These are phyloP conservation scores for Thielaviopsis populi DNA, from an alignment of 2,329 filamentous ascomycete species.

Conservation along the genomic window DNA sequence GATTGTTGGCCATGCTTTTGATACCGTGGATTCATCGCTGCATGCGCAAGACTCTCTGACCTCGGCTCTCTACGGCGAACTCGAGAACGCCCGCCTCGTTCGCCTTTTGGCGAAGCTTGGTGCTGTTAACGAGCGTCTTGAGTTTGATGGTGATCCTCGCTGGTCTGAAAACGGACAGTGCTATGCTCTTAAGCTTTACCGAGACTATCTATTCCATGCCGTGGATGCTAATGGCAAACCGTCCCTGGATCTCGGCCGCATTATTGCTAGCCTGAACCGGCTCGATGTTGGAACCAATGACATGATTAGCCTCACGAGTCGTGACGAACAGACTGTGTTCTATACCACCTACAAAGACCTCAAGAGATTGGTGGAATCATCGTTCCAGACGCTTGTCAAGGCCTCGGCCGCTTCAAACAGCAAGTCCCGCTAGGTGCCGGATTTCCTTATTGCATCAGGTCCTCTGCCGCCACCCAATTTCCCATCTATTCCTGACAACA, in stretches of 20 bases:
- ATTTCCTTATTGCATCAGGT: not conserved
- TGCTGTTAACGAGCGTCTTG: slow-evolving; percentile 76
- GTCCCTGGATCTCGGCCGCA: slow-evolving; percentile 74
- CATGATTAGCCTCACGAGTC: slow-evolving; percentile 67
- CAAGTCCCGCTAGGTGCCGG: slow-evolving; percentile 15
- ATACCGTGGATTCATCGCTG: slow-evolving; percentile 62
- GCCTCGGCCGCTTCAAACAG: slow-evolving; percentile 24
- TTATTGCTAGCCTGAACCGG: slow-evolving; percentile 76
- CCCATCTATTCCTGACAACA: not conserved
- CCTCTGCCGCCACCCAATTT: not conserved
- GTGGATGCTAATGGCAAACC: slow-evolving; percentile 74
- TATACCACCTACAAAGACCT: slow-evolving; percentile 84
- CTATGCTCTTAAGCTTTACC: slow-evolving; percentile 85
- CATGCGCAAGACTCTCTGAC: slow-evolving; percentile 63
- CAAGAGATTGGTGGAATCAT: slow-evolving; percentile 45
- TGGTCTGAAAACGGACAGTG: slow-evolving; percentile 92
- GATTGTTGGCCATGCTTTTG: slow-evolving; percentile 63
- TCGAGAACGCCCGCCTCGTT: slow-evolving; percentile 78
- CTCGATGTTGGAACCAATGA: slow-evolving; percentile 82
- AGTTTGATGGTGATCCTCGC: slow-evolving; percentile 58
- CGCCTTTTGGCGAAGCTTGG: slow-evolving; percentile 71
- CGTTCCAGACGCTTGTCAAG: slow-evolving; percentile 45
- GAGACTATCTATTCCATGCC: slow-evolving; percentile 95
- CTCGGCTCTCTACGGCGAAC: slow-evolving; percentile 58
- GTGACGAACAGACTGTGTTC: slow-evolving; percentile 81